Evolutionary conservation across 495 filamentous ascomycete genomes (phyloP), one percentile per base, ranked within the genome.

Genomic region (Podospora fimiseda): DNA sequence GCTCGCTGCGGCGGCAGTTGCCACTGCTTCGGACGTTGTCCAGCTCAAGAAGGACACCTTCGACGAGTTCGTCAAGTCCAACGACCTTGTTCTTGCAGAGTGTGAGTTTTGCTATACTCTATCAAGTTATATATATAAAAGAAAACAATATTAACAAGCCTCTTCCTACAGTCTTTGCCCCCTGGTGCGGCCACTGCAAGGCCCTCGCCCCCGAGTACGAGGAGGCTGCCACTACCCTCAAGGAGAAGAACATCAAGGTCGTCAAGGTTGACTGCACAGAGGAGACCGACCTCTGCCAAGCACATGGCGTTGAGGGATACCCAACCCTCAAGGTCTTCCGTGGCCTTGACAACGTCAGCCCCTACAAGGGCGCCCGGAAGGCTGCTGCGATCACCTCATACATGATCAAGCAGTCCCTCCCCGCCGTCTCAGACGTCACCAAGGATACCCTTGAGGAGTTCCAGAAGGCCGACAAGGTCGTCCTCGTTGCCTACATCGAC

Each of bases 291-390:
- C 84, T 99, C 53, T 99, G 93, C 79, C 82, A 89, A 70, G 72
- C 79, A 56, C 89, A 86, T 60, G 90, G 89, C 48, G 90, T 99
- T 19, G 90, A 96, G 74, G 93, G 93, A 46, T 99, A 97, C 75
- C 93, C 93, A 21, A 99, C 93, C 49, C 78, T 99, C 59, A 99
- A 97, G 83, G 84, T 99, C 69, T 99, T 97, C 89, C 91, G 93
- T 56, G 93, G 93, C 50, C 74, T 74, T n/a, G 88, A 96, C 2
- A 88, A 85, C 59, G 76, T 84, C 63, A 79, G 81, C 48, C 84
- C 93, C 45, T 99, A 97, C 70, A 78, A 77, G 58, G 93, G 93
- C 63, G 85, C 88, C 70, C 81, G 93, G 67, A 94, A 99, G 78
- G 83, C 90, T 43, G 85, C 83, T 65, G 84, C 88, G 43, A 95